Percentiles rank a stretch among this genome's conserved stretches.
These are phyloP conservation scores for Nothomitra cinnamomea DNA, from an alignment of 2,329 filamentous ascomycete species.

Conservation along the genomic window DNA sequence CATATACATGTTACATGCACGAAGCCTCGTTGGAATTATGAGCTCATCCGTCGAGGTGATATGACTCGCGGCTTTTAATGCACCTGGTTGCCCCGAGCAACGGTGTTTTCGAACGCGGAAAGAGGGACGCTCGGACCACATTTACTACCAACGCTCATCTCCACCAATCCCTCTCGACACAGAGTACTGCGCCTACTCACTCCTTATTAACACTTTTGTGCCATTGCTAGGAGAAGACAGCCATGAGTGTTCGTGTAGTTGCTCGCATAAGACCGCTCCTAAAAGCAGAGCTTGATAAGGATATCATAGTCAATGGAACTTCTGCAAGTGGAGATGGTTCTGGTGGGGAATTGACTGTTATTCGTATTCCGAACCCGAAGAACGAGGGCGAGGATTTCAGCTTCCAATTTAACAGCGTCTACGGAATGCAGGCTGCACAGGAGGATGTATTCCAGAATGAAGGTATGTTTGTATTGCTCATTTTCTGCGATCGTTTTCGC, in stretches of 20 bases:
- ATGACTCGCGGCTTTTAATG: no score
- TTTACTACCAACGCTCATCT: no score
- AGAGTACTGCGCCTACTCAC: no score
- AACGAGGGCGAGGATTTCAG: slow-evolving; percentile 82
- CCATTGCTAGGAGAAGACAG: neutral
- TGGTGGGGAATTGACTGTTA: slow-evolving; percentile 31
- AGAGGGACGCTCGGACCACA: no score
- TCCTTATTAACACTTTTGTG: no score
- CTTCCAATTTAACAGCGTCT: slow-evolving; percentile 89
- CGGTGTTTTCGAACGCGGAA: no score
- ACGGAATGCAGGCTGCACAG: slow-evolving; percentile 63
- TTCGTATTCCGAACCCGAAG: slow-evolving; percentile 87
- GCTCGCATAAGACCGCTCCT: slow-evolving; percentile 80
- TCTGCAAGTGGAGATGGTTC: slow-evolving; percentile 27
- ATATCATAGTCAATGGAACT: slow-evolving; percentile 62
- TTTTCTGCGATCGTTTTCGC: neutral
- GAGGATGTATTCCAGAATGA: slow-evolving; percentile 79
- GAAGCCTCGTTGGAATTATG: no score
- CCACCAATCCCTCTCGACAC: no score
- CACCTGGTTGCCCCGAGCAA: no score
- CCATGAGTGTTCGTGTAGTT: slow-evolving; percentile 57
- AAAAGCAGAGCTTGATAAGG: slow-evolving; percentile 68
- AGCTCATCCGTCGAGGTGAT: no score
- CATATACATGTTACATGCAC: no score
- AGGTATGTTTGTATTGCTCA: slow-evolving; percentile 34